Percentiles rank a stretch among this genome's conserved stretches.
Evolutionary conservation across 306 rosid genomes (phyloP).

Genomic region (Vigna mungo): DNA sequence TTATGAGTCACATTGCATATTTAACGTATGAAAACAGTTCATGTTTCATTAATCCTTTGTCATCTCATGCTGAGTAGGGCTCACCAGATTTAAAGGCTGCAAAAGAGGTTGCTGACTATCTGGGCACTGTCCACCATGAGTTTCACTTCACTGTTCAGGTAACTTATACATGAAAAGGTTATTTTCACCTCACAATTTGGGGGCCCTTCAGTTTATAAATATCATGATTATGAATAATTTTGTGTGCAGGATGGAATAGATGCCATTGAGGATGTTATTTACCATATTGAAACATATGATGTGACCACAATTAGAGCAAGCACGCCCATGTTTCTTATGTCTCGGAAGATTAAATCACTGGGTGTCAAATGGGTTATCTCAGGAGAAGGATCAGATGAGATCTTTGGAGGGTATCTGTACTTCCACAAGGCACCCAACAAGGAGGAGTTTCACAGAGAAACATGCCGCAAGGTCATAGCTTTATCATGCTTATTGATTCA

Average conservation of each 20-base stretch:
- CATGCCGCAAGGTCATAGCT: slow-evolving; percentile 81
- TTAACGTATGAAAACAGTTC: background rate
- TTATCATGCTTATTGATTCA: slow-evolving; percentile 8
- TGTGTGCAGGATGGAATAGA: slow-evolving; percentile 84
- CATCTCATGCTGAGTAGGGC: slow-evolving; percentile 60
- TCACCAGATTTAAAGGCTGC: slow-evolving; percentile 99
- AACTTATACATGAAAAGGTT: background rate
- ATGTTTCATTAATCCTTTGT: slow-evolving; percentile 18
- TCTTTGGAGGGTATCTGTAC: slow-evolving; percentile 93
- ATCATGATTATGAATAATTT: slow-evolving; percentile 11
- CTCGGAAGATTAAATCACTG: slow-evolving; percentile 90
- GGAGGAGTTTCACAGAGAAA: slow-evolving; percentile 94
- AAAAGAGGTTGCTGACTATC: slow-evolving; percentile 88
- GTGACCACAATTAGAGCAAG: slow-evolving; percentile 96
- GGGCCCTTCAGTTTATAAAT: background rate
- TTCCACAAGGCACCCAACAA: slow-evolving; percentile 99
- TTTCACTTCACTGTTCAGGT: slow-evolving; percentile 91
- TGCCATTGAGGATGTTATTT: slow-evolving; percentile 94
- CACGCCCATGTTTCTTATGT: slow-evolving; percentile 98
- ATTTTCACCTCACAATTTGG: slow-evolving; percentile 1
- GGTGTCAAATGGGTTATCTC: slow-evolving; percentile 98
- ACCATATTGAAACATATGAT: slow-evolving; percentile 93
- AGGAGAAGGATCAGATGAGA: slow-evolving; percentile 98
- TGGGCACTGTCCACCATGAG: slow-evolving; percentile 95
- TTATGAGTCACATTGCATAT: background rate